Evolutionary conservation across 2,329 filamentous ascomycete species (phyloP), one percentile per base, ranked within the genome.

Genomic region (Penicillium glabrum): DNA sequence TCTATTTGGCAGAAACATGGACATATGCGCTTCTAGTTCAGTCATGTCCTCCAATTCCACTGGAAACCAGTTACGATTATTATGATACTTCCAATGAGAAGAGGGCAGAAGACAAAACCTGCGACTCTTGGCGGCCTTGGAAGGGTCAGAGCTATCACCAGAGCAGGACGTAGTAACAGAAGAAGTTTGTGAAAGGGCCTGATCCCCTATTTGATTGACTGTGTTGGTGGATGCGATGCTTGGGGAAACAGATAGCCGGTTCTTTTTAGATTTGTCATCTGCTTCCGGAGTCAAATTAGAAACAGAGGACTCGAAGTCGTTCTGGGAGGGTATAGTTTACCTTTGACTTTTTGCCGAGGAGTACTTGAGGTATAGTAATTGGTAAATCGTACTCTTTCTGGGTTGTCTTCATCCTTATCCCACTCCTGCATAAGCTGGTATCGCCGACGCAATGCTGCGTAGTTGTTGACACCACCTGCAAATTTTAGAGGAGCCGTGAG

Each of bases 321-420:
- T 58, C 55, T 24, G n/a, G 35, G 31, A 33, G 31, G 31, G 14
- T 16, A 16, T 16, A 7, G 24, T 37, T 69, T 70, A 58, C 79
- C 75, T 61, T 69, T 66, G 16, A 43, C 26, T 81, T 57, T 85
- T 81, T 3, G 56, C 8, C 60, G 60, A 16, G 92, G 92, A 10
- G 89, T 88, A 62, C 89, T 92, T n/a, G 89, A 83, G 1, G 92
- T 96, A 70, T 93, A 96, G 71, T 96, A 96, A 69, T 96, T 96
- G 56, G 91, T 81, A 67, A 96, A 96, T 16, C 91, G 83, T 11
- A 95, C 62, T 54, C 69, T 57, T 67, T 64, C 54, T 51, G 72
- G 44, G 63, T 69, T 72, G 1, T 82, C 65, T 61, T 88, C 85
- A 5, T 86, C 78, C 67, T 90, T 87, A 69, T 96, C 91, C 10